A percentile compares a stretch with the other conserved stretches of the same genome.
phyloP scores from a whole-genome alignment of 768 basidiomycete genomes.

The Suillus placidus region DNA sequence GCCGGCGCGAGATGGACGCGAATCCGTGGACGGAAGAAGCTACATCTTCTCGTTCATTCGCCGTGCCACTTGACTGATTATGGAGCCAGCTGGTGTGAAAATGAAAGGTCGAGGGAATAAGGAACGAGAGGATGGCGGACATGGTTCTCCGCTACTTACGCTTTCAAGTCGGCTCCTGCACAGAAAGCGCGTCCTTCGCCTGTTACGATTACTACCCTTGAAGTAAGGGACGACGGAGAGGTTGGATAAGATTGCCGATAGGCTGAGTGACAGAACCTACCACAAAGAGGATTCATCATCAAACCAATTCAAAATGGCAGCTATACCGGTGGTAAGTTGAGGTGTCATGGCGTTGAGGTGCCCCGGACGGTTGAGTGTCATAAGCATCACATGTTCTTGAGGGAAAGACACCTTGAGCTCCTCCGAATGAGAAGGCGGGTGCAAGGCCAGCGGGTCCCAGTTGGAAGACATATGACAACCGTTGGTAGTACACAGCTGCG shows the following conservation, averaged over 20 bases:
- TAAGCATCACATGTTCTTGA: conserved; percentile 50
- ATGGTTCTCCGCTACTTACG: conserved; percentile 43
- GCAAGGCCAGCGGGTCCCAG: conserved; percentile 1
- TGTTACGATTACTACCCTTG: conserved; percentile 75
- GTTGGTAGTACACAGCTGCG: neutral
- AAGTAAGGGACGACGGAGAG: neutral
- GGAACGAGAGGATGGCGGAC: neutral
- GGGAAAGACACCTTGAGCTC: conserved; percentile 47
- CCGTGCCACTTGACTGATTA: conserved; percentile 46
- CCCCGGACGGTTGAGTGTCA: conserved; percentile 69
- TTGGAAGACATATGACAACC: conserved; percentile 5
- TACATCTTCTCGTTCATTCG: conserved; percentile 47
- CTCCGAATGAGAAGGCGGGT: conserved; percentile 35
- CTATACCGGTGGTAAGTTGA: conserved; percentile 55
- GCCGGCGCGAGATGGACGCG: conserved; percentile 71
- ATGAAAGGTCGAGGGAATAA: neutral
- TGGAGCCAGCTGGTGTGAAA: conserved; percentile 56
- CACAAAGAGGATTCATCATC: conserved; percentile 72
- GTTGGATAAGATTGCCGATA: neutral
- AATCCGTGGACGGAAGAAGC: conserved; percentile 58
- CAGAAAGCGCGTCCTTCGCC: conserved; percentile 76
- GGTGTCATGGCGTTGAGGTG: conserved; percentile 76
- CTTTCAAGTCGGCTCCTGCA: conserved; percentile 78
- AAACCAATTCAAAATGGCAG: conserved; percentile 66
- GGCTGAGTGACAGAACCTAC: conserved; percentile 41